A percentile compares a stretch with the other conserved stretches of the same genome.
These are phyloP conservation scores for Rhizopogon vulgaris DNA, from an alignment of 768 basidiomycete genomes.

Conservation along the genomic window DNA sequence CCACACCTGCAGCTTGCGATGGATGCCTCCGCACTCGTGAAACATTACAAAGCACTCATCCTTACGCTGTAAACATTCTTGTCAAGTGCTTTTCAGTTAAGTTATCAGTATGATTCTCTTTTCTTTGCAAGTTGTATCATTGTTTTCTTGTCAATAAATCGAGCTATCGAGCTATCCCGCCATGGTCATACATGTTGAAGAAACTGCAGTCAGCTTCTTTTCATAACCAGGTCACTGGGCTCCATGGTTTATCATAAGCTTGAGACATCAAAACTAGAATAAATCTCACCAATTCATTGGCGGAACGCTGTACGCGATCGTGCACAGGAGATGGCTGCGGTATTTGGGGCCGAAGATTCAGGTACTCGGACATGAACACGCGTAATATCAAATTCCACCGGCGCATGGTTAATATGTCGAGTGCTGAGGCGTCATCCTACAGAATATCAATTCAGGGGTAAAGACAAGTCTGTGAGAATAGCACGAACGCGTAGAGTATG, in stretches of 20 bases:
- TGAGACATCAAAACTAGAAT: neutral
- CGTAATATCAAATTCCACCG: constrained; percentile 87
- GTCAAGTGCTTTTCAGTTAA: neutral
- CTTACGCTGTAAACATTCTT: constrained; percentile 3
- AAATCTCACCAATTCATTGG: constrained; percentile 43
- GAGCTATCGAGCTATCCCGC: neutral
- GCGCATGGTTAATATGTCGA: constrained; percentile 80
- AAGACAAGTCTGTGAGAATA: neutral
- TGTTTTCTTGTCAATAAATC: neutral
- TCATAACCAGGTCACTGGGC: neutral
- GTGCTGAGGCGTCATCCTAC: constrained; percentile 84
- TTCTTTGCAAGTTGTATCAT: neutral
- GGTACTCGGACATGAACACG: constrained; percentile 87
- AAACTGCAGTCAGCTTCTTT: neutral
- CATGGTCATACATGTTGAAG: too few relatives aligned
- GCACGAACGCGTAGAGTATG: constrained; percentile 64
- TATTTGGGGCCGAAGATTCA: constrained; percentile 55
- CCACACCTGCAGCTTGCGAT: constrained; percentile 24
- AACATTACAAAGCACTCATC: constrained; percentile 35
- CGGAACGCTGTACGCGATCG: constrained; percentile 29
- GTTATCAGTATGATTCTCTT: neutral
- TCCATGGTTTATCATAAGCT: neutral
- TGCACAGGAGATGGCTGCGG: constrained; percentile 18
- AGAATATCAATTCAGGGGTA: constrained; percentile 4
- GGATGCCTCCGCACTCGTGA: constrained; percentile 34